Evolutionary conservation across 2,329 filamentous ascomycete genomes (phyloP).

Genomic region (Gaeumannomyces sp.): DNA sequence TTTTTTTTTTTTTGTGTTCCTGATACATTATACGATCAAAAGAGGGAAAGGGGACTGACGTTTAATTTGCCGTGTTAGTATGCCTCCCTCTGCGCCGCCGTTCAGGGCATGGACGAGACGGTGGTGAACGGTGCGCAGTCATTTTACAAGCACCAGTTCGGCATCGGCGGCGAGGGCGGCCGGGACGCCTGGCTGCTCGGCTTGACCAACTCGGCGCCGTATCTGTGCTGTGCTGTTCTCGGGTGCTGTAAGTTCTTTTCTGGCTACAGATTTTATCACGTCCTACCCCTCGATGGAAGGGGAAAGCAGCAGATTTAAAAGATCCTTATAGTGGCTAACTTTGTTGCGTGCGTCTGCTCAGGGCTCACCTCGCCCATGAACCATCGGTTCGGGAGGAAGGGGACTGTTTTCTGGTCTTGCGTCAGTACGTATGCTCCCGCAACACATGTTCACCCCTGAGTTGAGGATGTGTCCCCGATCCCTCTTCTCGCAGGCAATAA

Average conservation of each 20-base stretch:
- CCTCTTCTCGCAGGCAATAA: not conserved
- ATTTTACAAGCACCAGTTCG: conserved; percentile 51
- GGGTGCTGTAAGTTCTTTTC: conserved; percentile 49
- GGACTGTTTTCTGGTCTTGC: conserved; percentile 65
- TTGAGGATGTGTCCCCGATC: no score
- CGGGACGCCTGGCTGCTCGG: conserved; percentile 27
- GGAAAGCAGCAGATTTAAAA: no score
- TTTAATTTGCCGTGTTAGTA: conserved; percentile 24
- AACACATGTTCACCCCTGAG: not conserved
- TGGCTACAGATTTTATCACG: not conserved
- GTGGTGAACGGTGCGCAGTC: conserved; percentile 64
- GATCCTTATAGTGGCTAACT: no score
- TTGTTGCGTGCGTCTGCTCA: not conserved
- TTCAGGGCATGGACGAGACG: conserved; percentile 68
- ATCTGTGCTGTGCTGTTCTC: conserved; percentile 60
- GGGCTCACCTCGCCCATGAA: conserved; percentile 62
- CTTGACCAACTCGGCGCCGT: conserved; percentile 54
- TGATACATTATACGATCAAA: no score
- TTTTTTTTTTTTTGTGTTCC: not conserved
- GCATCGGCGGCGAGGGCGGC: conserved; percentile 43
- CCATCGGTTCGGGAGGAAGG: conserved; percentile 60
- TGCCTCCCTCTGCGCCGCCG: conserved; percentile 64
- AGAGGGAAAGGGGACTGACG: no score
- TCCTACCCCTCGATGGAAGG: not conserved
- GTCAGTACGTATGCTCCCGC: conserved; percentile 23